phyloP scores from a whole-genome alignment of 176 grass and related monocot species.

The Hsuehochloa calcarea region DNA sequence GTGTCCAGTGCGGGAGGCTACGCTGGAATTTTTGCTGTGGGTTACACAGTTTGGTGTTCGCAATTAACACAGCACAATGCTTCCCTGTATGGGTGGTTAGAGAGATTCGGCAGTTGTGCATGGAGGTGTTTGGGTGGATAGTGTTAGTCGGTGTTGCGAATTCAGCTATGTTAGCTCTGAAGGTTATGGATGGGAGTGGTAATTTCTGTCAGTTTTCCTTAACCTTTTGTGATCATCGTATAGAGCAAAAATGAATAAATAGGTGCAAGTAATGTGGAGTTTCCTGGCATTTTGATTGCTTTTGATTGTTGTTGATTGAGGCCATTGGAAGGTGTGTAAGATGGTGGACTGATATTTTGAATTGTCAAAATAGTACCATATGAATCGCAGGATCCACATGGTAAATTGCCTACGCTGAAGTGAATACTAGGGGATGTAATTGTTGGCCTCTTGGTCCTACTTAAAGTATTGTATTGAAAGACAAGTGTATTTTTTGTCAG shows the following conservation, averaged over 20 bases:
- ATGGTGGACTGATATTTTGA: neutral
- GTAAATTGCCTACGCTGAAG: neutral
- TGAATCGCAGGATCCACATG: neutral
- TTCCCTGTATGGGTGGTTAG: neutral
- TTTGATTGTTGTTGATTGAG: constrained; percentile 2
- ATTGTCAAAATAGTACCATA: neutral
- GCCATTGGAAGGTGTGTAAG: neutral
- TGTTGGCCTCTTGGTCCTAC: neutral
- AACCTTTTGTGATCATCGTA: neutral
- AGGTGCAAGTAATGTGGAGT: neutral
- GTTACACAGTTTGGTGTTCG: neutral
- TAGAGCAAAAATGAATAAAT: neutral
- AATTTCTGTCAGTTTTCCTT: neutral
- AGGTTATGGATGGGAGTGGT: neutral
- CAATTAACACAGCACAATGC: neutral
- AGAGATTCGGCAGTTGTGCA: neutral
- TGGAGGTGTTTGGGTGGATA: neutral
- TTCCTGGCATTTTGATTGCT: neutral
- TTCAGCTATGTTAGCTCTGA: neutral
- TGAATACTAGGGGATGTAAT: neutral
- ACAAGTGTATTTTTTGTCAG: neutral
- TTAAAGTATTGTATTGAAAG: neutral
- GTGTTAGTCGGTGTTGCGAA: neutral
- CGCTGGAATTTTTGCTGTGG: neutral
- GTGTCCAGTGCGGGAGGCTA: neutral